Evolutionary conservation across 2,329 filamentous ascomycete genomes (phyloP), one percentile per base, ranked within the genome.

Genomic region (Fusarium sp.): DNA sequence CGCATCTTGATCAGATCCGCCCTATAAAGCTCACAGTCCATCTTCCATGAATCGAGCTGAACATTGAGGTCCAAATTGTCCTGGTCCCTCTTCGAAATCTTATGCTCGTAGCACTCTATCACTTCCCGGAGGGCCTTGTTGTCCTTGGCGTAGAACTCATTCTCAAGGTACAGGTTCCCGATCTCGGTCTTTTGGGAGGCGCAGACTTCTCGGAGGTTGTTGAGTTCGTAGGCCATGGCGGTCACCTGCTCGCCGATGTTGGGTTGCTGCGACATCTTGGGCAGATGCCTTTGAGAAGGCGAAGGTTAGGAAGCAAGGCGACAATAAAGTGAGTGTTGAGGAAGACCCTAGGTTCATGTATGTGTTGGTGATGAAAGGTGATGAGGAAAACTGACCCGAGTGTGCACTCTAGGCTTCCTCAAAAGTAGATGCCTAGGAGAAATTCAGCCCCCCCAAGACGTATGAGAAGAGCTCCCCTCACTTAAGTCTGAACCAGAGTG

Each of bases 121-220:
- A 32, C 8, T 4, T 29, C 41, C 11, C 22, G 25, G 3, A 65
- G 65, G 10, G n/a, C 22, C 2, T 47, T 9, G 1, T 49, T 29
- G 1, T 70, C 66, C 6, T 46, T 41, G 1, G 29, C 20, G 24
- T 47, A 30, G 24, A 24, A 47, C 8, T 44, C 10, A 9, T 20
- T 32, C 2, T 62, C 13, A 5, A 9, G 18, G 20, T 13, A 22
- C 9, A 72, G 59, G 3, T 46, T 10, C 3, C 52, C 14, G 18
- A 71, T 53, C 22, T 68, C 44, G 5, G 6, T 10, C 2, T 54
- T 37, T 16, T 72, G 70, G 2, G 16, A 4, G 6, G 20, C 45
- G 18, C 54, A 57, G 13, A 4, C 3, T 7, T 40, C 13, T 27
- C 41, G 45, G 6, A 70, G 27, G 2, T 6, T 9, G 10, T 27